phyloP scores from a whole-genome alignment of 1,139 yeast species.

The Yamadazyma friedrichii region DNA sequence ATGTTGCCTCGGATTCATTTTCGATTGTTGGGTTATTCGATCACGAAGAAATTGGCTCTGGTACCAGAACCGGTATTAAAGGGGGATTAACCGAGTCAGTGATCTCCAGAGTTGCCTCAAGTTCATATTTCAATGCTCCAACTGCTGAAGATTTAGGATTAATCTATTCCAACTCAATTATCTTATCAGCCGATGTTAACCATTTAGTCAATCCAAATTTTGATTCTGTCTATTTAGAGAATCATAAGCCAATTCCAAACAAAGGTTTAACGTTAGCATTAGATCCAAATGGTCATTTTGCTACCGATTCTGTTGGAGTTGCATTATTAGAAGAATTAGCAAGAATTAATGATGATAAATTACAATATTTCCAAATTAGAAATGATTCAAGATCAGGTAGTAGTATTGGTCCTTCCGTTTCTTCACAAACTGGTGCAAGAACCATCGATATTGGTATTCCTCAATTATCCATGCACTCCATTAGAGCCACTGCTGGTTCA shows the following conservation, averaged over 20 bases:
- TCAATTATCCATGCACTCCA: conserved; percentile 47
- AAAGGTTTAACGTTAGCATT: conserved; percentile 39
- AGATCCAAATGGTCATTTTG: conserved; percentile 43
- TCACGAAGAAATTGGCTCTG: conserved; percentile 47
- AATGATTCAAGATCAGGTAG: conserved; percentile 47
- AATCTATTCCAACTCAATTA: conserved; percentile 34
- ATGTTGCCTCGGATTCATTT: conserved; percentile 26
- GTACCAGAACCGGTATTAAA: conserved; percentile 41
- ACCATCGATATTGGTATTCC: conserved; percentile 47
- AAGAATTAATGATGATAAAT: conserved; percentile 22
- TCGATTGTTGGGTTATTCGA: conserved; percentile 40
- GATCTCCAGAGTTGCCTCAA: conserved; percentile 32
- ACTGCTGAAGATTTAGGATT: conserved; percentile 23
- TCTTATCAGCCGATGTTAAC: conserved; percentile 48
- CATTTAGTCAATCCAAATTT: conserved; percentile 49
- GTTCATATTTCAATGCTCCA: conserved; percentile 18
- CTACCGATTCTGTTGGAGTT: conserved; percentile 42
- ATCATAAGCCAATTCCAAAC: conserved; percentile 43
- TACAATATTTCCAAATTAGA: conserved; percentile 45
- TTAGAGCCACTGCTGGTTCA: conserved; percentile 42
- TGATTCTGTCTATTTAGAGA: conserved; percentile 31
- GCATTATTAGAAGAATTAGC: conserved; percentile 34
- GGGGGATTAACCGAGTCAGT: conserved; percentile 38
- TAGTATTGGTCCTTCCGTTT: conserved; percentile 44
- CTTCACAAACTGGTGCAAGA: conserved; percentile 42